phyloP scores from a whole-genome alignment of 805 yeast genomes.

The Hanseniaspora valbyensis region DNA sequence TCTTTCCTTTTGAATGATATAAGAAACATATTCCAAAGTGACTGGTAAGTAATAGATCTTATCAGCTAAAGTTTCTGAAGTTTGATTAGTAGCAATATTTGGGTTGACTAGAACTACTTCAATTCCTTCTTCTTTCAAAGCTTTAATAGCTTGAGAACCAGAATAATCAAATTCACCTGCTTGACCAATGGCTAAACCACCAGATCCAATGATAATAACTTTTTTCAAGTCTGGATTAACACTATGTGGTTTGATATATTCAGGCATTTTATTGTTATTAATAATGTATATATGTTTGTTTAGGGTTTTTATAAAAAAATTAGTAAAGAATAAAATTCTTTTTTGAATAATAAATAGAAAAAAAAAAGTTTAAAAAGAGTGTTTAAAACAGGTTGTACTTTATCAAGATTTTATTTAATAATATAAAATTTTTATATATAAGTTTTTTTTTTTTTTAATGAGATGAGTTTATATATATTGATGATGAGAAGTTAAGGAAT shows the following conservation, averaged over 20 bases:
- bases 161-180: slow-evolving; percentile 99
- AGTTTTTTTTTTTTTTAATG: too few relatives aligned
- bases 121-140: slow-evolving; percentile 94
- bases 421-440: too few relatives aligned
- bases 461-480: too few relatives aligned
- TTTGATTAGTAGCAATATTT: slow-evolving; percentile 95
- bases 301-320: neutral
- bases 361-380: neutral
- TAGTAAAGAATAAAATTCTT: too few relatives aligned
- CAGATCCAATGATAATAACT: slow-evolving; percentile 89
- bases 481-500: too few relatives aligned
- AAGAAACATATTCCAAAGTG: slow-evolving; percentile 88
- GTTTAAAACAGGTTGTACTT: too few relatives aligned
- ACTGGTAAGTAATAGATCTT: slow-evolving; percentile 98
- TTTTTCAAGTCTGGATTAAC: slow-evolving; percentile 26
- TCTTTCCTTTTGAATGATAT: slow-evolving; percentile 85
- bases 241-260: slow-evolving; percentile 12
- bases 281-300: neutral
- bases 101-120: slow-evolving; percentile 94
- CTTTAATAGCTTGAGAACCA: slow-evolving; percentile 98
- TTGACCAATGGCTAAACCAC: slow-evolving; percentile 97
- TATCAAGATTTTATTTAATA: too few relatives aligned
- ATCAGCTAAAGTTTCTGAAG: slow-evolving; percentile 95
- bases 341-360: neutral
- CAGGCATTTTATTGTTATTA: slow-evolving; percentile 3